Evolutionary conservation across 148 eudicot genomes (phyloP), one percentile per base, ranked within the genome.

Genomic region (Selenicereus undatus): DNA sequence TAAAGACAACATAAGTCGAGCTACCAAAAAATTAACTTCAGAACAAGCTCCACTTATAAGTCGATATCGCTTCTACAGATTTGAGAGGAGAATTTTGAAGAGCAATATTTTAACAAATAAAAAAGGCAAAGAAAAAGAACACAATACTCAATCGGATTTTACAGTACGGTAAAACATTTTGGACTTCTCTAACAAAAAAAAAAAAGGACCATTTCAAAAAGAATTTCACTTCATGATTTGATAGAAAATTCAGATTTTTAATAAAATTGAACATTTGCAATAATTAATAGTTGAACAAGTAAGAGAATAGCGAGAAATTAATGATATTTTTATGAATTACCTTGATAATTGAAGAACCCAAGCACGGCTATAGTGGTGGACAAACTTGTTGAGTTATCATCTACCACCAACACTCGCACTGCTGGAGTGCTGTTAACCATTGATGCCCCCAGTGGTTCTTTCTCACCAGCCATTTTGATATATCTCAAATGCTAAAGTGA

Each of bases 401-500:
- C 86, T 18, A 84, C 76, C 6, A 84, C 71, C 51, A 84, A 78
- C 58, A 84, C 26, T 12, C 81, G 81, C 14, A 77, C 51, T 54
- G 26, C 29, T 11, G 21, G 24, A 11, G 24, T 16, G 6, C 5
- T 69, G 5, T 60, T 36, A 75, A 16, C 50, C 42, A 29, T 75
- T 21, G 82, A 20, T 18, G 56, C 13, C 48, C 21, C 27, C 35
- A 39, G 36, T 8, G 29, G 68, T 27, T 20, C 52, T 48, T 11
- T 48, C 14, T 48, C 52, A 48, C 52, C 52, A 48, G 12, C 13
- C 52, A 48, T 48, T 48, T 48, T 48, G 52, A 48, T 48, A 66
- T 5, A 21, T 21, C 29, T 36, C 14, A 12, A 74, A 30, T 5
- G 27, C 2, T 64, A 5, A 70, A 14, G 24, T 8, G 17, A 73